A percentile compares a stretch with the other conserved stretches of the same genome.
Evolutionary conservation across 495 filamentous ascomycete genomes (phyloP).

Genomic region (Penicillium malachiteum): DNA sequence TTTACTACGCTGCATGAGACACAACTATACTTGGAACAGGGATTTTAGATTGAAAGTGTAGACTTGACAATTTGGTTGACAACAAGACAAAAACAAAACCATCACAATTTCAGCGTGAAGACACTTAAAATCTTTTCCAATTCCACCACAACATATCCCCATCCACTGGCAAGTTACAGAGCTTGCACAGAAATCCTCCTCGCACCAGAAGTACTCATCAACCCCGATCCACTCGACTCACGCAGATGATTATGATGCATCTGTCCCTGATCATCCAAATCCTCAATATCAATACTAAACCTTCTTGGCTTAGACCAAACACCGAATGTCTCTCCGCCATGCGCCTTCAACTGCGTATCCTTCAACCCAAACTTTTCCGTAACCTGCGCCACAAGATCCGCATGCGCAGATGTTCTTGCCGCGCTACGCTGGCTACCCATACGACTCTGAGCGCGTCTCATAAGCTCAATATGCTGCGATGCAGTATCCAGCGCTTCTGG

Average conservation of each 20-base stretch:
- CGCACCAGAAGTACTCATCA: conserved; percentile 32
- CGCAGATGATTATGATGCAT: conserved; percentile 39
- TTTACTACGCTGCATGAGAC: too few relatives aligned
- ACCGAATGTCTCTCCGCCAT: conserved; percentile 33
- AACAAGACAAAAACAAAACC: neutral
- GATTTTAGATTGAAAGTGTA: neutral
- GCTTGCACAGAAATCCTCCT: conserved; percentile 31
- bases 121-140: neutral
- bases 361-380: conserved; percentile 35
- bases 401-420: conserved; percentile 22
- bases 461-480: conserved; percentile 49
- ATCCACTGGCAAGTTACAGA: conserved; percentile 8
- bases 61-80: neutral
- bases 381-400: conserved; percentile 29
- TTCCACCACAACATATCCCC: neutral
- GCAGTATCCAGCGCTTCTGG: conserved; percentile 35
- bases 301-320: conserved; percentile 41
- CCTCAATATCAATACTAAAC: conserved; percentile 42
- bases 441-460: conserved; percentile 44
- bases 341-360: conserved; percentile 21
- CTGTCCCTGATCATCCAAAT: conserved; percentile 26
- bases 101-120: neutral
- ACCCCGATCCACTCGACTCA: conserved; percentile 34
- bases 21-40: neutral
- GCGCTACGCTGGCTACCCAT: conserved; percentile 23